Percentiles rank a stretch among this genome's conserved stretches.
phyloP scores from a whole-genome alignment of 225 moss, liverwort and hornwort genomes.

The Sphagnum tenellum region DNA sequence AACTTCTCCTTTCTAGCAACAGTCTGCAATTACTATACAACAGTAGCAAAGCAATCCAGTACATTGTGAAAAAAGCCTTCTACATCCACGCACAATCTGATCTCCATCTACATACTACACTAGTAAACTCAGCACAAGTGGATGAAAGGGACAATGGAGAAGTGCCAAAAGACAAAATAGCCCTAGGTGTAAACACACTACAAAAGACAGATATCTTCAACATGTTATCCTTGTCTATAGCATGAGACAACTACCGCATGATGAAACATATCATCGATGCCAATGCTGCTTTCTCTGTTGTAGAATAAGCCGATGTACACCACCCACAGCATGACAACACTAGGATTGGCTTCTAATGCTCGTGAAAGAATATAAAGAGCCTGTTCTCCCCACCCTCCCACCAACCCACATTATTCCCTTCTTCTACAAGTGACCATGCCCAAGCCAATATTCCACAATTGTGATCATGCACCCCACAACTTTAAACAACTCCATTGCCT shows the following conservation, averaged over 20 bases:
- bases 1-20: too few species aligned
- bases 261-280: conserved; percentile 66
- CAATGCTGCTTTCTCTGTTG: conserved; percentile 40
- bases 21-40: too few species aligned
- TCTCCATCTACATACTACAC: too few species aligned
- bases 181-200: not conserved
- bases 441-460: too few species aligned
- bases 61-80: too few species aligned
- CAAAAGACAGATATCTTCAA: not conserved
- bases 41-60: too few species aligned
- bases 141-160: too few species aligned
- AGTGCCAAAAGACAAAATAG: too few species aligned
- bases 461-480: too few species aligned
- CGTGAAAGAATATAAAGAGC: conserved; percentile 66
- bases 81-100: too few species aligned
- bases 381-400: conserved; percentile 24
- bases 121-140: too few species aligned
- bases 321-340: conserved; percentile 53
- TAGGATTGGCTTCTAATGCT: conserved; percentile 60
- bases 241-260: conserved; percentile 53
- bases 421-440: too few species aligned
- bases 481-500: not conserved
- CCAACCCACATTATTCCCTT: not conserved
- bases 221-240: not conserved
- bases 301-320: conserved; percentile 63